Base-by-base conservation (phyloP, 495 filamentous ascomycete species). In the Penicillium robsamsonii region DNA sequence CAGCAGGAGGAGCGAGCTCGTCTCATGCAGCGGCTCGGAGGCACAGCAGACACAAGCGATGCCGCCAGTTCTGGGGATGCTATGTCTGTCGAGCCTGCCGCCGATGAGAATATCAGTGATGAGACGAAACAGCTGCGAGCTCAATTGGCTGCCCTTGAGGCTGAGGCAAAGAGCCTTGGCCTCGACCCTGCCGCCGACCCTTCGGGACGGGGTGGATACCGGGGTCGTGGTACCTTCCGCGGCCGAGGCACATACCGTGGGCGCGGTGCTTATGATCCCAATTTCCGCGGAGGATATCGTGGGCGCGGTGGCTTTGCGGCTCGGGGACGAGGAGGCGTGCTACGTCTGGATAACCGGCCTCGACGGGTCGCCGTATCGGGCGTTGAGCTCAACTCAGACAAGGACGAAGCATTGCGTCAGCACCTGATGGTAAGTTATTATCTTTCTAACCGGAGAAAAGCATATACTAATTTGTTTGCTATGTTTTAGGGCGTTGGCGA, bases 261-360 rank as follows among this genome's bases (percentile, higher is more conserved):
- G 2, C 79, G 85, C 45, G 87, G 83, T 7, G 82, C 81, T 17
- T 64, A 56, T 31, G 64, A 60, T 31, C 57, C 57, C 22, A 55
- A 51, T 3, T 62, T 24, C 50, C 55, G 59, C 4, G 59, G 59
- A 22, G 59, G 59, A 25, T 50, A 43, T 24, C 70, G 80, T 43
- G 78, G 78, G 1, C 75, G 80, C 13, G 77, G 79, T 20, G 53
- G 45, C 4, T 47, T 42, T 12, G 43, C 24, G 17, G 55, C 59
- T 51, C 65, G 62, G 31, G 62, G 65, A 15, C 54, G 65, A 1
- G 74, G 73, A 51, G 87, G 86, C 7, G 84, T 88, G 10, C 86
- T 90, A 61, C 90, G 88, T 33, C 76, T 98, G 25, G 94, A 98
- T 64, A 96, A 96, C 63, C 80, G 94, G 25, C 88, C 94, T 2